Evolutionary conservation across 148 eudicot species (phyloP), one percentile per base, ranked within the genome.

Genomic region (Diospyros lotus): DNA sequence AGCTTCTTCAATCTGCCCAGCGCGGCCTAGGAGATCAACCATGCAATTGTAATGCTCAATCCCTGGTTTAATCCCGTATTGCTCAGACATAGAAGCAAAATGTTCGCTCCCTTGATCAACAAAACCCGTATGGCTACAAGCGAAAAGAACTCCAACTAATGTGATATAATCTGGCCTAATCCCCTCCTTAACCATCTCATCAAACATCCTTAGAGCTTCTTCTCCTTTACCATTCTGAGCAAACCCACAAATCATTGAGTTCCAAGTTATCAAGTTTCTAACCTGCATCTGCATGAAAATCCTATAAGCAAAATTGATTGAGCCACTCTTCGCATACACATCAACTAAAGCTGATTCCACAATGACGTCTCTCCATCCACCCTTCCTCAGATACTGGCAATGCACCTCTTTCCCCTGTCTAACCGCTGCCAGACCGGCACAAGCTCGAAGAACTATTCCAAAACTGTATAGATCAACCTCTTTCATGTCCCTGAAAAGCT

Each of bases 111-210:
- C 98, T 79, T 87, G 76, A 54, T 90, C 85, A 74, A 91, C 86
- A 75, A 91, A 81, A 68, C 96, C 98, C n/a, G 87, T 80, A 77
- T 93, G 98, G 77, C 96, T 91, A 80, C 97, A 93, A 68, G 96
- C 98, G 75, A 88, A 93, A 59, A 93, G 91, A 65, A 89, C 90
- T 2, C 90, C 91, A n/a, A 91, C 74, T 72, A 88, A 93, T 60
- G 84, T 91, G 56, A 91, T 91, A 76, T 79, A 79, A 74, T 93
- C 92, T 0, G 98, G 98, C 64, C 70, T 77, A 50, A 87, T 79
- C 5, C 88, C 87, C 48, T 84, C 84, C 61, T 60, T 58, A 46
- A 88, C 81, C 98, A 91, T 93, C 73, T 82, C 80, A 81, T 82
- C 60, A 17, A 88, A 93, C 45, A 86, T 48, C 50, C 61, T 53